These are phyloP conservation scores for Chlorella sp. DNA, from an alignment of 139 green algal species.

Conservation along the genomic window DNA sequence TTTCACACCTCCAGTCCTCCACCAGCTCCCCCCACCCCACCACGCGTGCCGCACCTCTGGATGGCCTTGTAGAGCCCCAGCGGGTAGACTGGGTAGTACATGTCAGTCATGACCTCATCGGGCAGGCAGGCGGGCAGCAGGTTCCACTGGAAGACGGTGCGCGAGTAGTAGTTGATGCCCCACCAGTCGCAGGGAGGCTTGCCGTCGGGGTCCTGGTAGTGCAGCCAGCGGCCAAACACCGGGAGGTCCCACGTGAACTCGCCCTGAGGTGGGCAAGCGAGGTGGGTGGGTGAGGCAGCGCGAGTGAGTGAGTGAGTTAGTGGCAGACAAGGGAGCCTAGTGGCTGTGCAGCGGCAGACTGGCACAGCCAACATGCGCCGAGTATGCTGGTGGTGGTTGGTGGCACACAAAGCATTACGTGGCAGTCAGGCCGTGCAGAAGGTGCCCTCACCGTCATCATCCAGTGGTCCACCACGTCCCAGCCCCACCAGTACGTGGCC, in stretches of 20 bases:
- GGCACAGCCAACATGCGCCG: too few relatives aligned
- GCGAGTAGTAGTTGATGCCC: slow-evolving; percentile 62
- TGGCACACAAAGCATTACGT: too few relatives aligned
- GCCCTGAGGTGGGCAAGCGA: too few relatives aligned
- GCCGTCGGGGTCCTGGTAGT: slow-evolving; percentile 33
- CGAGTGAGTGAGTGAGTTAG: too few relatives aligned
- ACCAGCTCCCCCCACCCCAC: not conserved
- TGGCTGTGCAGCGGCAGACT: too few relatives aligned
- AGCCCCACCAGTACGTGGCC: slow-evolving; percentile 61
- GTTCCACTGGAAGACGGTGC: slow-evolving; percentile 24
- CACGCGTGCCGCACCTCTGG: slow-evolving; percentile 6
- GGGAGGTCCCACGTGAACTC: slow-evolving; percentile 53
- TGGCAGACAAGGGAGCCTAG: too few relatives aligned
- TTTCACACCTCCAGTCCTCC: too few relatives aligned
- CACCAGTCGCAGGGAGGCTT: slow-evolving; percentile 49
- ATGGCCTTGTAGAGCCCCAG: slow-evolving; percentile 23
- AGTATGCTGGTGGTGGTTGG: too few relatives aligned
- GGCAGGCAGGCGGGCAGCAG: slow-evolving; percentile 36
- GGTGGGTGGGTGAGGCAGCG: too few relatives aligned
- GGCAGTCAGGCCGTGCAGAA: too few relatives aligned
- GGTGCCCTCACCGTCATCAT: slow-evolving; percentile 37
- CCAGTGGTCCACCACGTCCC: slow-evolving; percentile 49
- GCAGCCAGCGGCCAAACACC: slow-evolving; percentile 37
- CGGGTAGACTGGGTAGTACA: slow-evolving; percentile 71
- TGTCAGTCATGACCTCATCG: slow-evolving; percentile 77